Base-by-base conservation (phyloP, 306 rosid species). In the Gynostemma pentaphyllum region DNA sequence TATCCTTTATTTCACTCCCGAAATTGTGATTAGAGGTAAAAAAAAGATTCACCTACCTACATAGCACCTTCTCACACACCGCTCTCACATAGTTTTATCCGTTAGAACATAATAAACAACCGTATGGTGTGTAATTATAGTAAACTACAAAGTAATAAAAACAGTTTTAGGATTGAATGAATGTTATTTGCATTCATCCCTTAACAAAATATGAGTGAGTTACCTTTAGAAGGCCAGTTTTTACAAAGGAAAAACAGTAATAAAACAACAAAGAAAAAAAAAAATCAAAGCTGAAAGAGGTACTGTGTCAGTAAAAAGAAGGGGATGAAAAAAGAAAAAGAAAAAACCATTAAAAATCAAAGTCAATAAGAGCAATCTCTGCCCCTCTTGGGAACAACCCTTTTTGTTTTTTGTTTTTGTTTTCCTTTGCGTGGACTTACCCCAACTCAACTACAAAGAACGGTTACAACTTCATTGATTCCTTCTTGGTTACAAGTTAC, bases 391-490 rank as follows among this genome's bases (percentile, higher is more conserved):
- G 29, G 34, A 19, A 21, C 8, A 36, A 11, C 19, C 46, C 51
- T 42, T 15, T 37, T 19, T 14, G 23, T 54, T 14, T 42, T 42
- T 18, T 46, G 39, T 15, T 60, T 64, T 64, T 40, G 27, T 45
- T 64, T 7, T 22, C 44, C 45, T 18, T 44, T 51, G 69, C 69
- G 69, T 45, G 56, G 68, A 64, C 68, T 44, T 47, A 32, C 44
- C 27, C 45, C 68, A 45, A 64, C 68, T 11, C 27, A 64, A 45
- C 42, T n/a, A 64, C n/a, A n/a, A n/a, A n/a, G 28, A 64, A 45
- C 68, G 68, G 68, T 64, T 64, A 28, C 56, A 45, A 45, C 26
- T 64, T 19, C 68, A 45, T 64, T 42, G 55, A 29, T 64, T 64
- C 55, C 66, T 61, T 61, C 66, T 61, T 39, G 48, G 18, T 45